Evolutionary conservation across 2,329 filamentous ascomycete species (phyloP).

Genomic region (Fusarium odoratissimum): DNA sequence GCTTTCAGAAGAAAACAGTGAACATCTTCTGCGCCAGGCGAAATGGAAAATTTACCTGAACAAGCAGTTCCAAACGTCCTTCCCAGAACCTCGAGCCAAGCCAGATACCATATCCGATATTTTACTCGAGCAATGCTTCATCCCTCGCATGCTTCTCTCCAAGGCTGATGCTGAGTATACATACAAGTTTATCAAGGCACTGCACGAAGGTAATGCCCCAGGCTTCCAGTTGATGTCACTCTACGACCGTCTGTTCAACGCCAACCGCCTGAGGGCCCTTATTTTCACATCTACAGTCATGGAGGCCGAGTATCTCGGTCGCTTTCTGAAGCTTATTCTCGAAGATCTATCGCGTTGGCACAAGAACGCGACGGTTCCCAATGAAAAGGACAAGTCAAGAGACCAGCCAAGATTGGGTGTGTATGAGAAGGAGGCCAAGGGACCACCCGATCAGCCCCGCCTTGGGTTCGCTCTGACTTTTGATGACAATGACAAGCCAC

Average conservation of each 20-base stretch:
- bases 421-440: constrained; percentile 83
- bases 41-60: constrained; percentile 76
- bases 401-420: constrained; percentile 72
- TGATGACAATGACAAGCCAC: constrained; percentile 73
- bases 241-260: constrained; percentile 84
- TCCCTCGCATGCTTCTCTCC: constrained; percentile 88
- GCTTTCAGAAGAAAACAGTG: constrained; percentile 78
- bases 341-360: constrained; percentile 89
- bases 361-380: constrained; percentile 70
- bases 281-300: constrained; percentile 91
- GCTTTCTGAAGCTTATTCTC: constrained; percentile 85
- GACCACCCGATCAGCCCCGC: constrained; percentile 63
- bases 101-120: constrained; percentile 76
- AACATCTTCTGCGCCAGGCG: constrained; percentile 74
- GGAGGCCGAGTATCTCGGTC: constrained; percentile 92
- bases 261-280: constrained; percentile 81
- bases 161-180: constrained; percentile 89
- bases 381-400: constrained; percentile 51
- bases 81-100: constrained; percentile 73
- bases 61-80: constrained; percentile 83
- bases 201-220: constrained; percentile 85
- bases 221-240: constrained; percentile 89
- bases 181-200: constrained; percentile 85
- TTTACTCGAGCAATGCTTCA: constrained; percentile 88
- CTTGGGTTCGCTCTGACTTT: constrained; percentile 83